Evolutionary conservation across 2,329 filamentous ascomycete genomes (phyloP).

Genomic region (Cryphonectria radicalis): DNA sequence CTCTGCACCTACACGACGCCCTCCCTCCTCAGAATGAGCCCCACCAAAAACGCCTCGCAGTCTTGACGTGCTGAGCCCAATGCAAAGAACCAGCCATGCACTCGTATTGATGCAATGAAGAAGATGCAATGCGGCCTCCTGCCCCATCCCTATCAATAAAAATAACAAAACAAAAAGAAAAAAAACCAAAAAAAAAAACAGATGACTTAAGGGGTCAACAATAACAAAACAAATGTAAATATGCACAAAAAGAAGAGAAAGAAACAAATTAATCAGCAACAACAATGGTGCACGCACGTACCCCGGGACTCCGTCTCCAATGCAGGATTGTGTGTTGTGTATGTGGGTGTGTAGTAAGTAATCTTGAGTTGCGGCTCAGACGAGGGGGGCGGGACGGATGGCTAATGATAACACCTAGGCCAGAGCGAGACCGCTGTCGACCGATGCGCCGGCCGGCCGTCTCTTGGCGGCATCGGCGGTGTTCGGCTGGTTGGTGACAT

Average conservation of each 20-base stretch:
- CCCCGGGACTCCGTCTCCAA: slow-evolving; percentile 16
- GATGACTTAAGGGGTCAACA: no score
- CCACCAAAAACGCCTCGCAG: slow-evolving; percentile 24
- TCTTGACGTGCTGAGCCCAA: slow-evolving; percentile 25
- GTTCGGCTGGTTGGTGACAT: slow-evolving; percentile 23
- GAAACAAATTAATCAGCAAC: slow-evolving; percentile 13
- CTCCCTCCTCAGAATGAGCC: background rate
- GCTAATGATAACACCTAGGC: slow-evolving; percentile 15
- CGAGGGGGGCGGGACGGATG: background rate
- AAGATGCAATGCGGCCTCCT: background rate
- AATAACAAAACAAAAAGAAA: background rate
- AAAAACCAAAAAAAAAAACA: background rate
- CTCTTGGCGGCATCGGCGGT: slow-evolving; percentile 13
- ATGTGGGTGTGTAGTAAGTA: background rate
- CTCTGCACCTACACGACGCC: background rate
- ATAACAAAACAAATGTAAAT: slow-evolving; percentile 7
- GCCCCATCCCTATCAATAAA: background rate
- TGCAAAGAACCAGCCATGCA: slow-evolving; percentile 27
- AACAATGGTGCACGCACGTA: slow-evolving; percentile 10
- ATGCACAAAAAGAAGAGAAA: slow-evolving; percentile 26
- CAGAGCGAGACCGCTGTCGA: slow-evolving; percentile 37
- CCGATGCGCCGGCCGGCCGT: slow-evolving; percentile 31
- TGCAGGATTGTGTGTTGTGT: slow-evolving; percentile 19
- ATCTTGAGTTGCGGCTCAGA: background rate
- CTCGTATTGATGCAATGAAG: slow-evolving; percentile 17